Evolutionary conservation across 345 rosid genomes (phyloP).

Genomic region (Erodium maritimum): DNA sequence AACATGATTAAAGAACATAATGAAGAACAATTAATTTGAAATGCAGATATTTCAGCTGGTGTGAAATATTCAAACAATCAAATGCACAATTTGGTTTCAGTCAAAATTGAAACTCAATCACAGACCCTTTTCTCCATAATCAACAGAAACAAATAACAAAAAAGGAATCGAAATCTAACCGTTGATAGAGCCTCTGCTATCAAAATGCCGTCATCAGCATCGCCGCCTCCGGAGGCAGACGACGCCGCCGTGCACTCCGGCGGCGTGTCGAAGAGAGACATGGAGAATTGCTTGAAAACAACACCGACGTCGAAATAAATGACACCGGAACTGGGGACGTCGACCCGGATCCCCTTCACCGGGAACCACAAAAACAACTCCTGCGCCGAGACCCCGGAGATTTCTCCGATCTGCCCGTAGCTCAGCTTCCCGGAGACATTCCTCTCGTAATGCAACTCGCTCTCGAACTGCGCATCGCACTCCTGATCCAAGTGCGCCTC

Average conservation of each 20-base stretch:
- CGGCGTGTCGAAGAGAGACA: slow-evolving; percentile 17
- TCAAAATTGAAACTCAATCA: too few species aligned
- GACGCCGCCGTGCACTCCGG: background rate
- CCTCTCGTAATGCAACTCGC: slow-evolving; percentile 20
- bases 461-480: slow-evolving; percentile 21
- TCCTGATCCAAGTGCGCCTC: slow-evolving; percentile 3
- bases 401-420: slow-evolving; percentile 9
- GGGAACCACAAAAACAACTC: slow-evolving; percentile 25
- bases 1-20: too few species aligned
- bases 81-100: too few species aligned
- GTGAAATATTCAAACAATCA: too few species aligned
- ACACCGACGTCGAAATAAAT: slow-evolving; percentile 21
- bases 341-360: slow-evolving; percentile 22
- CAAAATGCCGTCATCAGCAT: too few species aligned
- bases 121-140: too few species aligned
- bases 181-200: too few species aligned
- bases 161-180: too few species aligned
- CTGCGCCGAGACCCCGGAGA: slow-evolving; percentile 21
- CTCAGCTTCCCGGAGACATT: slow-evolving; percentile 15
- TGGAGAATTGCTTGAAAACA: slow-evolving; percentile 18
- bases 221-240: too few species aligned
- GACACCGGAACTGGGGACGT: slow-evolving; percentile 18
- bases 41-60: too few species aligned
- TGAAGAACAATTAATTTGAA: too few species aligned
- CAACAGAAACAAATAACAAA: too few species aligned